phyloP scores from a whole-genome alignment of 345 rosid species.

The Trapa bicornis region DNA sequence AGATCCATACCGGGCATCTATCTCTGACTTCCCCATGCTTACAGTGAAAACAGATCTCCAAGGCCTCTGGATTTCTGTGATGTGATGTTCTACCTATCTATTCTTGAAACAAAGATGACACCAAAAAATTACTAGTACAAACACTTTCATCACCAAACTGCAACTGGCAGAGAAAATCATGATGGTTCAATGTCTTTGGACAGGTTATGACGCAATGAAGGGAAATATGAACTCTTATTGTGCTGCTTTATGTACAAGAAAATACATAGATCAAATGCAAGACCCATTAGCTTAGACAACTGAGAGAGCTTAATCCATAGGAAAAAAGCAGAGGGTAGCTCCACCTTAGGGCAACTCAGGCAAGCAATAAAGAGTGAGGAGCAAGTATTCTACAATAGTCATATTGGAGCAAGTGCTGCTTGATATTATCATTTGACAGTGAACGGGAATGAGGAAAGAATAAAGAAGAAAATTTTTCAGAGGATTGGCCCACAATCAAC shows the following conservation, averaged over 20 bases:
- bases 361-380: neutral
- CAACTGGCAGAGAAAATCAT: neutral
- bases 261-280: neutral
- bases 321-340: neutral
- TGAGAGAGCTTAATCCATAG: no score
- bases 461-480: neutral
- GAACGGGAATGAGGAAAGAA: neutral
- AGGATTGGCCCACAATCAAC: neutral
- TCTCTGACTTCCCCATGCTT: no score
- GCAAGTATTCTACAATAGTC: neutral
- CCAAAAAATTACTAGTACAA: neutral
- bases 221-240: neutral
- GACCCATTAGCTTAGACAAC: neutral
- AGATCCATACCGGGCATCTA: no score
- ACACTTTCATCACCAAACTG: neutral
- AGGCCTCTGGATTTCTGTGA: neutral
- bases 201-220: neutral
- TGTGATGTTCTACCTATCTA: neutral
- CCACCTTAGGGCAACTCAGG: neutral
- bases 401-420: neutral
- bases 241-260: neutral
- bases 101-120: neutral
- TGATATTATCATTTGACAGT: neutral
- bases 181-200: neutral
- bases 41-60: no score